Conservation (phyloP, 129 eudicot species). For the Kitagawia praeruptora region DNA sequence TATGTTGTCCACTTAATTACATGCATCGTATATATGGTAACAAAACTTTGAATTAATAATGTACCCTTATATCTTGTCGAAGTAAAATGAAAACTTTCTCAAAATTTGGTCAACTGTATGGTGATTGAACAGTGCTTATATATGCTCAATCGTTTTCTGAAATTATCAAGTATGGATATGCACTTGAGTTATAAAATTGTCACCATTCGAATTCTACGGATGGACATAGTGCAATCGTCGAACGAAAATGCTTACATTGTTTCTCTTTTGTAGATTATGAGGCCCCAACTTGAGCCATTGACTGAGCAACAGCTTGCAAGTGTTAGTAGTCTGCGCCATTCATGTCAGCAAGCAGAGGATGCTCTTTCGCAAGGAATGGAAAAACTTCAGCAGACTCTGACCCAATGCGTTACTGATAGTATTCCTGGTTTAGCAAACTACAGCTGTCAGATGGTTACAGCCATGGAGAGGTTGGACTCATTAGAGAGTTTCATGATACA, state of each 20-base stretch:
- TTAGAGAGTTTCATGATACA: constrained; percentile 67
- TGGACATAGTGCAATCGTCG: not conserved
- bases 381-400: constrained; percentile 74
- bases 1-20: not conserved
- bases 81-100: too few relatives aligned
- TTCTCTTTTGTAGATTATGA: constrained; percentile 40
- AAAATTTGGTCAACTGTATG: too few relatives aligned
- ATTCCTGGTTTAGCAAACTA: constrained; percentile 33
- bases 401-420: constrained; percentile 48
- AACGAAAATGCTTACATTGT: not conserved
- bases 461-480: constrained; percentile 60
- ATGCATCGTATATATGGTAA: too few relatives aligned
- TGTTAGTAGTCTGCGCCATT: constrained; percentile 41
- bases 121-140: too few relatives aligned
- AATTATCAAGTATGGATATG: too few relatives aligned
- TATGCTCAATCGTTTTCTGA: too few relatives aligned
- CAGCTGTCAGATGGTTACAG: constrained; percentile 45
- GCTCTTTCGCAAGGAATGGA: constrained; percentile 86
- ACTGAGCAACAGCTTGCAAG: constrained; percentile 45
- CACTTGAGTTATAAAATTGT: too few relatives aligned
- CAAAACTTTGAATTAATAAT: too few relatives aligned
- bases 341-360: constrained; percentile 88
- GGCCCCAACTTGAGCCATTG: constrained; percentile 62
- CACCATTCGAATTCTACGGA: not conserved
- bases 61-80: too few relatives aligned